Percentiles rank a stretch among this genome's conserved stretches.
Conservation (phyloP, 345 rosid species). For the Syzygium grande region DNA sequence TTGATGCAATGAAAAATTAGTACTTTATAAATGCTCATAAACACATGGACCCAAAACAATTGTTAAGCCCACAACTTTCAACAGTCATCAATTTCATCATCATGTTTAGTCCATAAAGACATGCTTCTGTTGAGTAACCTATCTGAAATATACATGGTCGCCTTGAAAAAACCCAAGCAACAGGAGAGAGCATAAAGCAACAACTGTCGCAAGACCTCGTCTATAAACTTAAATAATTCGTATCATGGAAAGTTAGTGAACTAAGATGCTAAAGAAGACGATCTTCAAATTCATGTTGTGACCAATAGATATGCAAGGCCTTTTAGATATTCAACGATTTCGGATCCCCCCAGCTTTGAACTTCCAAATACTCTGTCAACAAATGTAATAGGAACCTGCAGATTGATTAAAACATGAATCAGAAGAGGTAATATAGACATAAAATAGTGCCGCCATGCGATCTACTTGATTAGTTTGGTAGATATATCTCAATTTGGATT, state of each 20-base stretch:
- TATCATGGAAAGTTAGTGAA: not conserved
- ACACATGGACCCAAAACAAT: not conserved
- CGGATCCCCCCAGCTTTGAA: constrained; percentile 98
- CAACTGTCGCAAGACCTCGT: not conserved
- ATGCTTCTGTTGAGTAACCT: not conserved
- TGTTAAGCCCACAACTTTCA: not conserved
- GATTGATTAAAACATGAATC: not conserved
- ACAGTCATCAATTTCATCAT: not conserved
- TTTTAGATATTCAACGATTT: constrained; percentile 88
- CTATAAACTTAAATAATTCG: not conserved
- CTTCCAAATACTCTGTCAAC: constrained; percentile 93
- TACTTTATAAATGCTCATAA: not conserved
- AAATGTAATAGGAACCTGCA: constrained; percentile 91
- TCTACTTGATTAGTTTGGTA: not conserved
- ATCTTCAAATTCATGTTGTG: constrained; percentile 39
- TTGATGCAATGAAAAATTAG: not conserved
- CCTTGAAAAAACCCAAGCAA: not conserved
- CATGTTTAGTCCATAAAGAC: not conserved
- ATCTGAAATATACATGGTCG: not conserved
- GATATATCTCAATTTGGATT: not conserved
- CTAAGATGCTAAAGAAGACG: not conserved
- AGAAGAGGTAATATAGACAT: not conserved
- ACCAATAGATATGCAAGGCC: constrained; percentile 79
- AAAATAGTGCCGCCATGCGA: not conserved
- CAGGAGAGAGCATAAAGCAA: not conserved